Percentiles rank a stretch among this genome's conserved stretches.
These are phyloP conservation scores for Colletotrichum lini DNA, from an alignment of 2,329 filamentous ascomycete species.

Conservation along the genomic window DNA sequence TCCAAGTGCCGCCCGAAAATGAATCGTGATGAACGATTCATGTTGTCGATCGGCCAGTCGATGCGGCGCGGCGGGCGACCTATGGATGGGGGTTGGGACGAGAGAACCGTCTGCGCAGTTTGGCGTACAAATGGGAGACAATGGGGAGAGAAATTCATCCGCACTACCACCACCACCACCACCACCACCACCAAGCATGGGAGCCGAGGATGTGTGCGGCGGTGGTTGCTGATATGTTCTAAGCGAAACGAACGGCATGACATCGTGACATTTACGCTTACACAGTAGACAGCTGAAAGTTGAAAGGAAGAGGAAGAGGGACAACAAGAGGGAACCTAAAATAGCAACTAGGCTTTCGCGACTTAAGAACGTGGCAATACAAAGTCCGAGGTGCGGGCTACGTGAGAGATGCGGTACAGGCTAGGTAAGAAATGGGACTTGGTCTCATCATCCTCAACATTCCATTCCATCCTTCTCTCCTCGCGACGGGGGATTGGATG, in stretches of 20 bases:
- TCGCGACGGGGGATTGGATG: too few relatives aligned
- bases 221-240: conserved; percentile 5
- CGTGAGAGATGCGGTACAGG: background rate
- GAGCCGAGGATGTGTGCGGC: background rate
- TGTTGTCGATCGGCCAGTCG: background rate
- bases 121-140: background rate
- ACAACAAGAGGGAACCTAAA: conserved; percentile 3
- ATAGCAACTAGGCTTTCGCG: conserved; percentile 17
- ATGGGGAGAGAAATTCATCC: too few relatives aligned
- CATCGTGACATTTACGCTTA: background rate
- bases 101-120: conserved; percentile 1
- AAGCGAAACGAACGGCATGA: background rate
- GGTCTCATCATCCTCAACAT: background rate
- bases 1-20: conserved; percentile 29
- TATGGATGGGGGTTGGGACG: conserved; percentile 17
- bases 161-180: background rate
- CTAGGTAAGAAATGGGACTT: background rate
- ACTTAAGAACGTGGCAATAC: conserved; percentile 22
- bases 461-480: background rate
- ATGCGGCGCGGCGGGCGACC: background rate
- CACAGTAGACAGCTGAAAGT: conserved; percentile 2
- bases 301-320: background rate
- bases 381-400: conserved; percentile 6
- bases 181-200: background rate
- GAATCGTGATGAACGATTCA: conserved; percentile 23